Base-by-base conservation (phyloP, 208 protist genomes). In the Novymonas esmeraldas region DNA sequence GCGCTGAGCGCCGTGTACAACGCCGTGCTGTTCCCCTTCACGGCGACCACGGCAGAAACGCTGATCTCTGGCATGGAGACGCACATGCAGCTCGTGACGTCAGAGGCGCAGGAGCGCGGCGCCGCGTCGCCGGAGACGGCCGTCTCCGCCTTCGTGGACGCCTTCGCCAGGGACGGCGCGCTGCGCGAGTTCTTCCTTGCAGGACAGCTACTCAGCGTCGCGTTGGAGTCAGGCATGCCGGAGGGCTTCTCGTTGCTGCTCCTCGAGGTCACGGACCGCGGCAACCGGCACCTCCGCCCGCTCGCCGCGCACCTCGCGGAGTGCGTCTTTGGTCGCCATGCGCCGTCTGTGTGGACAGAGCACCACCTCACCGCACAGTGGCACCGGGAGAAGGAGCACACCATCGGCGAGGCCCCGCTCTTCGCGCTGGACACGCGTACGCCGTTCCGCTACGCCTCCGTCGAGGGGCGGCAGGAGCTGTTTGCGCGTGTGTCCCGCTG, bases 171-270 rank as follows among this genome's bases (percentile, higher is more conserved):
- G 20, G 74, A 70, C 20, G 11, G 29, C 6, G 33, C 14, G 9
- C 49, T 95, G 20, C 87, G 85, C 6, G 66, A 83, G 62, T 51
- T 75, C 41, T 67, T 76, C 28, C 76, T 92, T 28, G 85, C 87
- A 0, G 56, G 83, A 20, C 78, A 81, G 48, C 75, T 94, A 20
- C 39, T 92, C 31, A 36, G 76, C 58, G 62, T 62, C 14, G 54
- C 85, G 22, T 59, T 95, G 55, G 68, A 85, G 64, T 78, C 78
- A 18, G 83, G 85, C 34, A 77, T 80, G 36, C 84, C 87, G 16
- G 76, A 92, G 41, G 90, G 87, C 13, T 93, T 95, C 34, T 86
- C 87, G 14, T 66, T 95, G 10, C 22, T 93, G 18, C 59, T 94
- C 13, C 50, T 75, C 26, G 85, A 93, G 55, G 85, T 83, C 10